Conservation (phyloP, 306 rosid species). For the Luffa acutangula region DNA sequence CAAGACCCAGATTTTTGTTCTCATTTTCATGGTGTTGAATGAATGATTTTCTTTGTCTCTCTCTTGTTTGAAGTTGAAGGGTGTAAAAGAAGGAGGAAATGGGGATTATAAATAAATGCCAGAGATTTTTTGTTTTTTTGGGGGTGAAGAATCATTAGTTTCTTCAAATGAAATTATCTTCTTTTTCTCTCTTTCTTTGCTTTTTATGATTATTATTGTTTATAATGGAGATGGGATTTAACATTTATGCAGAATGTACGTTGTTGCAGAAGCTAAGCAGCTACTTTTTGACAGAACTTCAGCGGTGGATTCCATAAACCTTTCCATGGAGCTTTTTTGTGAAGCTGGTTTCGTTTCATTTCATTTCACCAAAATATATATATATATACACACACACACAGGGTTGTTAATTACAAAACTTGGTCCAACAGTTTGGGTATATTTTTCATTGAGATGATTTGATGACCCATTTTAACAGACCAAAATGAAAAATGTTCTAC, state of each 20-base stretch:
- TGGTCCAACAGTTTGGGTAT: too few relatives aligned
- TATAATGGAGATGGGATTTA: slow-evolving; percentile 15
- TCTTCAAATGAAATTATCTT: slow-evolving; percentile 38
- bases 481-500: too few relatives aligned
- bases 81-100: not conserved
- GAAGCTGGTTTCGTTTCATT: not conserved
- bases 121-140: not conserved
- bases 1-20: slow-evolving; percentile 29
- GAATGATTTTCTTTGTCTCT: slow-evolving; percentile 3
- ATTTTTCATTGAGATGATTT: too few relatives aligned
- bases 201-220: not conserved
- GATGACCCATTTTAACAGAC: too few relatives aligned
- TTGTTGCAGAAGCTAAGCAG: slow-evolving; percentile 40
- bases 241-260: slow-evolving; percentile 13
- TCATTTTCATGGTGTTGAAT: slow-evolving; percentile 14
- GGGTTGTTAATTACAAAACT: too few relatives aligned
- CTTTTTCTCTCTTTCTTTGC: slow-evolving; percentile 21
- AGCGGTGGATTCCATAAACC: slow-evolving; percentile 19
- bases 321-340: slow-evolving; percentile 16
- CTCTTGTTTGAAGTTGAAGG: not conserved
- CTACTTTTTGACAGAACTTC: slow-evolving; percentile 29
- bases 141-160: slow-evolving; percentile 46
- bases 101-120: slow-evolving; percentile 13
- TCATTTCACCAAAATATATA: too few relatives aligned
- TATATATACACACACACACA: too few relatives aligned